phyloP scores from a whole-genome alignment of 1,284 basidiomycete genomes.

The Ustilago xerochloae region DNA sequence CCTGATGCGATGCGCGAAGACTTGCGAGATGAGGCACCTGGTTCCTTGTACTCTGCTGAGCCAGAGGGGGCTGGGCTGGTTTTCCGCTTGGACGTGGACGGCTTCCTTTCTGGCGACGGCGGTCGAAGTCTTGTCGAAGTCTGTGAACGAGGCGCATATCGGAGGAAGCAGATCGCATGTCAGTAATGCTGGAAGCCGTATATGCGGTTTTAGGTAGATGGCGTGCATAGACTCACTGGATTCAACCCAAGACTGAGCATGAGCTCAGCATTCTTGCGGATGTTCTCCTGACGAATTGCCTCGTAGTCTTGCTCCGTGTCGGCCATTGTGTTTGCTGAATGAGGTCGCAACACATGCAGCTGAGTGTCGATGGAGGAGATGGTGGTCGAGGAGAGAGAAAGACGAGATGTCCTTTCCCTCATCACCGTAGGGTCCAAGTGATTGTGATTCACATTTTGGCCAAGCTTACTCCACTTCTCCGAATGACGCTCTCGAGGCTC shows the following conservation, averaged over 20 bases:
- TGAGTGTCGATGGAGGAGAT: not conserved
- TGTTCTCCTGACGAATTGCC: slow-evolving; percentile 66
- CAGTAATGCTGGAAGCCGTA: no score
- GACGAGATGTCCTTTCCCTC: not conserved
- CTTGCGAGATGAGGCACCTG: slow-evolving; percentile 27
- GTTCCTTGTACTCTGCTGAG: slow-evolving; percentile 8
- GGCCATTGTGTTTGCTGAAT: slow-evolving; percentile 28
- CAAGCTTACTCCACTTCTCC: not conserved
- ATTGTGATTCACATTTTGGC: not conserved
- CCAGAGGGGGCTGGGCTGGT: slow-evolving; percentile 5
- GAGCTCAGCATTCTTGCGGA: slow-evolving; percentile 64
- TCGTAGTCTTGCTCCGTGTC: slow-evolving; percentile 53
- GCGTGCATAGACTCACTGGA: slow-evolving; percentile 15
- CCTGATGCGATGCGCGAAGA: slow-evolving; percentile 43
- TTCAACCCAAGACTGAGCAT: slow-evolving; percentile 51
- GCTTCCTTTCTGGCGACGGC: slow-evolving; percentile 37
- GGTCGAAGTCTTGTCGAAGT: slow-evolving; percentile 28
- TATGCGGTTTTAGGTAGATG: no score
- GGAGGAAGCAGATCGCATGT: no score
- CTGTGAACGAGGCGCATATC: slow-evolving; percentile 5
- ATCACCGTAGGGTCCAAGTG: not conserved
- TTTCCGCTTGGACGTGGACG: slow-evolving; percentile 7
- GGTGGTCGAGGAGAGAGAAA: not conserved
- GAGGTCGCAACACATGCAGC: no score
- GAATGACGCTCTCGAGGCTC: not conserved